Conservation (phyloP, 306 rosid species). For the Medicago ruthenica region DNA sequence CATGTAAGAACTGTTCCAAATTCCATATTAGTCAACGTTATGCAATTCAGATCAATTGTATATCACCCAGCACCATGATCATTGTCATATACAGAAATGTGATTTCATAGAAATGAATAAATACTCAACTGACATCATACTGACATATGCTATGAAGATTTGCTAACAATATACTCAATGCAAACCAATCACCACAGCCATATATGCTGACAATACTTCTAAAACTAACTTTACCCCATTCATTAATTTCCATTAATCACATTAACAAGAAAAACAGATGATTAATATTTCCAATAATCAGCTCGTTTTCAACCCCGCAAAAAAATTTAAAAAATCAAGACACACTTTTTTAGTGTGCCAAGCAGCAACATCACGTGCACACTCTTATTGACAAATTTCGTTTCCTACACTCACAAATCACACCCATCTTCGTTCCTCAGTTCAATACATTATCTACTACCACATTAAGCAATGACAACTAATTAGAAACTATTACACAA, state of each 20-base stretch:
- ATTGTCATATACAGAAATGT: constrained; percentile 21
- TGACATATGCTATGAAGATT: constrained; percentile 28
- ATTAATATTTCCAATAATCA: constrained; percentile 26
- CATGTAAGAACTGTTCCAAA: constrained; percentile 36
- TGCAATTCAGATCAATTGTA: constrained; percentile 23
- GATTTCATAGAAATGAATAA: constrained; percentile 44
- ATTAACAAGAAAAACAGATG: constrained; percentile 23
- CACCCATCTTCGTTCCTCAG: constrained; percentile 31
- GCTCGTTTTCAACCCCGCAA: constrained; percentile 14
- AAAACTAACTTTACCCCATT: constrained; percentile 30
- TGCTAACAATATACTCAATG: constrained; percentile 4
- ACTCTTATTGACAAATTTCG: constrained; percentile 2
- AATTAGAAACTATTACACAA: constrained; percentile 21
- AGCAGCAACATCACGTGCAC: constrained; percentile 35
- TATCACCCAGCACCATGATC: constrained; percentile 20
- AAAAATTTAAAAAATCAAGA: background rate
- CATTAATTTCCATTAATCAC: constrained; percentile 16
- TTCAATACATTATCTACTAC: constrained; percentile 40
- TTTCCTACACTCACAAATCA: constrained; percentile 11
- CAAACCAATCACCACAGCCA: constrained; percentile 11
- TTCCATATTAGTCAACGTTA: constrained; percentile 24
- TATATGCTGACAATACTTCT: constrained; percentile 31
- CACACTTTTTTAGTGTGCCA: constrained; percentile 13
- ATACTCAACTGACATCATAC: constrained; percentile 25
- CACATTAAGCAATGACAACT: constrained; percentile 40